Evolutionary conservation across 2,329 filamentous ascomycete genomes (phyloP).

Genomic region (Cordyceps javanica): DNA sequence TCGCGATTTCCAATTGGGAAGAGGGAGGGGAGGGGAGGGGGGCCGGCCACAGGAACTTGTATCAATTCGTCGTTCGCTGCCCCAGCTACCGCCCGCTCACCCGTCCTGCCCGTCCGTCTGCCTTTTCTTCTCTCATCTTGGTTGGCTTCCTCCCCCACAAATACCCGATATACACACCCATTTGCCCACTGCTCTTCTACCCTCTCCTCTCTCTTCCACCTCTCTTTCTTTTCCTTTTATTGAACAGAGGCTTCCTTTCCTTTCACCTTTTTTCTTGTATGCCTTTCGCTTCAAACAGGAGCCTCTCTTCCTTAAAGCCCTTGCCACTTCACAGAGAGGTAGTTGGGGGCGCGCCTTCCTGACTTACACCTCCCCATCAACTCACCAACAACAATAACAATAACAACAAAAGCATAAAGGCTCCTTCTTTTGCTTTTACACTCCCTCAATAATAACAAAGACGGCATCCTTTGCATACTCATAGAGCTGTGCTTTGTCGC

Average conservation of each 20-base stretch:
- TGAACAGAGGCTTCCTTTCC: neutral
- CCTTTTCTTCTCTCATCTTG: neutral
- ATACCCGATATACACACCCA: slow-evolving; percentile 11
- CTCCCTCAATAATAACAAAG: no score
- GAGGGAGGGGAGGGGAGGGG: neutral
- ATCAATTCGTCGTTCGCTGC: slow-evolving; percentile 5
- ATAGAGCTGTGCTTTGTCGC: slow-evolving; percentile 1
- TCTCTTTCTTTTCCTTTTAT: neutral
- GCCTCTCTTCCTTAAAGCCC: neutral
- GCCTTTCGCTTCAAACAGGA: neutral
- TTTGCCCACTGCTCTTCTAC: neutral
- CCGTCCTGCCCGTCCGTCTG: neutral
- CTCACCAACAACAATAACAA: no score
- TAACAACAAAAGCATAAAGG: no score
- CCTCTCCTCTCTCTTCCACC: neutral
- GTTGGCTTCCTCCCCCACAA: slow-evolving; percentile 7
- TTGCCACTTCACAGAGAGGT: neutral
- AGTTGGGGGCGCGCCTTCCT: neutral
- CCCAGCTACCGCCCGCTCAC: slow-evolving; percentile 6
- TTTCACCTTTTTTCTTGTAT: neutral
- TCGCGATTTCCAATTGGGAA: neutral
- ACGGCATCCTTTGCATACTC: no score
- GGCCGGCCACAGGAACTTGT: neutral
- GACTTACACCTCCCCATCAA: slow-evolving; percentile 9
- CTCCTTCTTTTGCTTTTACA: no score